These are phyloP conservation scores for Blastomyces parvus DNA, from an alignment of 2,329 filamentous ascomycete species.

Conservation along the genomic window DNA sequence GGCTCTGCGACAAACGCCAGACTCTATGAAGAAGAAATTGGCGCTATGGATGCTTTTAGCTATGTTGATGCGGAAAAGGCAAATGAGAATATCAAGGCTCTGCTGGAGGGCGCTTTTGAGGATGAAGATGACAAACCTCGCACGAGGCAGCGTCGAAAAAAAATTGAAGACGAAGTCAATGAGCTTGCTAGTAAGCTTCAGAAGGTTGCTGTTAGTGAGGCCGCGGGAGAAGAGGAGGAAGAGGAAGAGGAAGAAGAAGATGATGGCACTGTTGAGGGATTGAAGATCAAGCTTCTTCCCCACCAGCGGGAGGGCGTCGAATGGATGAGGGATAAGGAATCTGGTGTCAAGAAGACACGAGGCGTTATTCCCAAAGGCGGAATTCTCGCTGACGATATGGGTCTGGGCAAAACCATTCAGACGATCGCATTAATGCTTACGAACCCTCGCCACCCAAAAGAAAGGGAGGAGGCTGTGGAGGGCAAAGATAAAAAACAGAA, in stretches of 20 bases:
- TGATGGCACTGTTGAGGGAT: constrained; percentile 62
- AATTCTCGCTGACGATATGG: constrained; percentile 92
- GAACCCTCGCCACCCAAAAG: constrained; percentile 59
- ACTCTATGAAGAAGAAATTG: constrained; percentile 42
- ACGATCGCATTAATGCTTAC: constrained; percentile 79
- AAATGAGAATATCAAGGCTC: constrained; percentile 44
- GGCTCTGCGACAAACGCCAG: constrained; percentile 42
- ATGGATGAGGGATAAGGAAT: constrained; percentile 93
- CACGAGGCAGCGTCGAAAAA: constrained; percentile 32
- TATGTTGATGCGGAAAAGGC: constrained; percentile 42
- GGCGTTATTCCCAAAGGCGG: constrained; percentile 75
- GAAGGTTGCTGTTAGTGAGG: constrained; percentile 1
- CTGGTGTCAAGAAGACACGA: constrained; percentile 72
- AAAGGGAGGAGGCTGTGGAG: constrained; percentile 39
- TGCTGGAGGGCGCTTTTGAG: constrained; percentile 43
- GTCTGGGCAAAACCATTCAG: constrained; percentile 91
- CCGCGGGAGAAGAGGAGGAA: constrained; percentile 23
- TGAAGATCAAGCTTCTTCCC: constrained; percentile 79
- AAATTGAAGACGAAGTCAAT: constrained; percentile 31
- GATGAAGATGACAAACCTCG: constrained; percentile 40
- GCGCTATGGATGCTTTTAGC: constrained; percentile 45
- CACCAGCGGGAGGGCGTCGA: constrained; percentile 90
- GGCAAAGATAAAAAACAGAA: constrained; percentile 44
- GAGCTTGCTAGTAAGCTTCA: constrained; percentile 36
- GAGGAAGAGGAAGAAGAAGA: constrained; percentile 44